These are phyloP conservation scores for Amanita polypyramis DNA, from an alignment of 768 basidiomycete genomes.

Conservation along the genomic window DNA sequence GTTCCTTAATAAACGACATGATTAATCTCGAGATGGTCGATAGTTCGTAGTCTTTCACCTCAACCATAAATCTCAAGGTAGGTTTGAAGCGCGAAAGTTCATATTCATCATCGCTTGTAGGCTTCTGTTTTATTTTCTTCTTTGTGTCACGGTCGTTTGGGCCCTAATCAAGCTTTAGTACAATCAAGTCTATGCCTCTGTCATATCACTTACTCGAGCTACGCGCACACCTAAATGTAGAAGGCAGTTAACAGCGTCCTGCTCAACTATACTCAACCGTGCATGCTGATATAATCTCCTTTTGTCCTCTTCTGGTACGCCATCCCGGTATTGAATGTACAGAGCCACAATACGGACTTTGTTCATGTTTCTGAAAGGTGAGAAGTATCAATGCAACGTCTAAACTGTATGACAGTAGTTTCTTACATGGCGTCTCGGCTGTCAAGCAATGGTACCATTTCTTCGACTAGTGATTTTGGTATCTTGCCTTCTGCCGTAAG, in stretches of 20 bases:
- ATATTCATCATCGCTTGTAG: constrained; percentile 80
- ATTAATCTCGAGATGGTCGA: background rate
- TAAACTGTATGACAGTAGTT: background rate
- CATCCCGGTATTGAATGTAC: constrained; percentile 91
- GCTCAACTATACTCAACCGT: constrained; percentile 73
- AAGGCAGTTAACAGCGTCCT: constrained; percentile 88
- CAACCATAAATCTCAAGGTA: constrained; percentile 65
- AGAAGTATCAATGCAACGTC: background rate
- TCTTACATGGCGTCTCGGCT: constrained; percentile 74
- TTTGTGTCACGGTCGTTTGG: constrained; percentile 74
- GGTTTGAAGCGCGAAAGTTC: constrained; percentile 94
- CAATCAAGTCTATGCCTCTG: background rate
- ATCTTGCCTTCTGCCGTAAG: constrained; percentile 83
- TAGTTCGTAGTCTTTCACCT: constrained; percentile 36
- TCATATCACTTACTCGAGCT: constrained; percentile 47
- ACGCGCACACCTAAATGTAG: constrained; percentile 76
- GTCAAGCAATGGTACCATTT: constrained; percentile 96
- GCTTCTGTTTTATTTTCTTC: constrained; percentile 64
- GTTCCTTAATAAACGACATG: constrained; percentile 46
- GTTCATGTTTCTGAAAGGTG: constrained; percentile 55
- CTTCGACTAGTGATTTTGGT: constrained; percentile 92
- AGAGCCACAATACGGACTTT: constrained; percentile 96
- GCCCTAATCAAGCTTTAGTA: constrained; percentile 30
- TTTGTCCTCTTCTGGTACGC: constrained; percentile 97
- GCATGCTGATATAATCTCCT: constrained; percentile 94